Evolutionary conservation across 2,329 filamentous ascomycete genomes (phyloP).

Genomic region (Nemania abortiva): DNA sequence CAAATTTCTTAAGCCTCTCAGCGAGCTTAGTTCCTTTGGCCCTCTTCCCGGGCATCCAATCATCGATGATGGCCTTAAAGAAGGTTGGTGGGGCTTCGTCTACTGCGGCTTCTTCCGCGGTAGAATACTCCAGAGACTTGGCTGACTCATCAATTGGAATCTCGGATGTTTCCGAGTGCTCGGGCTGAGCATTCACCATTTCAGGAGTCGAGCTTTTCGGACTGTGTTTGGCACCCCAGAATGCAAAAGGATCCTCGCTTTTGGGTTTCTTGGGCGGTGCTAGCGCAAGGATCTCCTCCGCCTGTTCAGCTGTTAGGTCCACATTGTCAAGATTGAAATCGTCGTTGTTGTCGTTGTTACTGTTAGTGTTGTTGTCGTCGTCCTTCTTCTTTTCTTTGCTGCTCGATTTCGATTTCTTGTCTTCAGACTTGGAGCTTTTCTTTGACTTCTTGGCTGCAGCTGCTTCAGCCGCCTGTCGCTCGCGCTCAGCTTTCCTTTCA

Average conservation of each 20-base stretch:
- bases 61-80: slow-evolving; percentile 53
- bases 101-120: slow-evolving; percentile 57
- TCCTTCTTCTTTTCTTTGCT: slow-evolving; percentile 45
- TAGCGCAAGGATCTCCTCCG: slow-evolving; percentile 48
- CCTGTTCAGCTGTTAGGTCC: slow-evolving; percentile 48
- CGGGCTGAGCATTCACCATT: slow-evolving; percentile 44
- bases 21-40: slow-evolving; percentile 63
- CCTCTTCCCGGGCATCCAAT: slow-evolving; percentile 64
- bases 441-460: slow-evolving; percentile 50
- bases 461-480: slow-evolving; percentile 47
- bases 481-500: slow-evolving; percentile 45
- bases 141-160: slow-evolving; percentile 64
- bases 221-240: slow-evolving; percentile 64
- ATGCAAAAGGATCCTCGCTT: slow-evolving; percentile 62
- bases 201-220: slow-evolving; percentile 53
- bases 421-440: slow-evolving; percentile 55
- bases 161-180: slow-evolving; percentile 51
- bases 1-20: slow-evolving; percentile 69
- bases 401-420: slow-evolving; percentile 53
- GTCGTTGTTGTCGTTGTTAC: slow-evolving; percentile 44
- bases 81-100: slow-evolving; percentile 58
- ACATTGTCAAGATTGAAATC: slow-evolving; percentile 51
- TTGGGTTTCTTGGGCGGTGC: slow-evolving; percentile 48
- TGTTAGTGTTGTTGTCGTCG: slow-evolving; percentile 43
- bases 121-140: slow-evolving; percentile 60